Percentiles rank a stretch among this genome's conserved stretches.
phyloP scores from a whole-genome alignment of 1,284 basidiomycete genomes.

The Malassezia pachydermatis region DNA sequence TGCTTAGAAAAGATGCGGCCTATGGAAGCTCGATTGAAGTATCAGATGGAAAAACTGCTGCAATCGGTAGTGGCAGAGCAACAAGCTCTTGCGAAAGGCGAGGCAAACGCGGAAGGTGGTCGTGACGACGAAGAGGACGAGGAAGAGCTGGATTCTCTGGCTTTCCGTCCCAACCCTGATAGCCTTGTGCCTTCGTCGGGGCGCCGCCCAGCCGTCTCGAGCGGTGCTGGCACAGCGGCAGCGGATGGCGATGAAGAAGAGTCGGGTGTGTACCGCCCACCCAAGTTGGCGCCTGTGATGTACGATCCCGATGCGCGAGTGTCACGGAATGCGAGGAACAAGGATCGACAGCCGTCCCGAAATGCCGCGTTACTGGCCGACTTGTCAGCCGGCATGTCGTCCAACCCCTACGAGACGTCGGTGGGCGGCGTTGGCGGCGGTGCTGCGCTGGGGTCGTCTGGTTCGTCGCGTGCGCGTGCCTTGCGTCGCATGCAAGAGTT shows the following conservation, averaged over 20 bases:
- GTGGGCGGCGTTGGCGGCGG: slow-evolving; percentile 38
- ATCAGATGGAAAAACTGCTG: slow-evolving; percentile 78
- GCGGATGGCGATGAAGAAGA: background rate
- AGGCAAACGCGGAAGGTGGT: slow-evolving; percentile 50
- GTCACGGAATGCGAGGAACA: slow-evolving; percentile 45
- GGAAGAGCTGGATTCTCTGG: slow-evolving; percentile 59
- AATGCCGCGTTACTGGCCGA: slow-evolving; percentile 40
- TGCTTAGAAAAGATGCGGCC: slow-evolving; percentile 51
- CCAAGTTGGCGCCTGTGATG: slow-evolving; percentile 80
- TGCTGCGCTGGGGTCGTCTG: slow-evolving; percentile 21
- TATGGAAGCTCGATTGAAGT: slow-evolving; percentile 74
- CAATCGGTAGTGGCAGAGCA: slow-evolving; percentile 27
- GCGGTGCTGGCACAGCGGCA: no score
- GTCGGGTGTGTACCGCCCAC: slow-evolving; percentile 73
- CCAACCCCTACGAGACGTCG: slow-evolving; percentile 41
- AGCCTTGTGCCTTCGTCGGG: slow-evolving; percentile 15
- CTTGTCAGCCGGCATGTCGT: slow-evolving; percentile 37
- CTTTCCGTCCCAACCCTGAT: slow-evolving; percentile 75
- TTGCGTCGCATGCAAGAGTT: slow-evolving; percentile 75
- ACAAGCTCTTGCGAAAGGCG: slow-evolving; percentile 10
- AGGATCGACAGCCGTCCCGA: slow-evolving; percentile 19
- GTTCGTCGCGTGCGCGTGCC: slow-evolving; percentile 60
- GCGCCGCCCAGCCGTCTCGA: background rate
- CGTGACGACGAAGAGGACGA: slow-evolving; percentile 51
- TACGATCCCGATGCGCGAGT: slow-evolving; percentile 60